These are phyloP conservation scores for Clarireedia sp. DNA, from an alignment of 2,329 filamentous ascomycete genomes.

Conservation along the genomic window DNA sequence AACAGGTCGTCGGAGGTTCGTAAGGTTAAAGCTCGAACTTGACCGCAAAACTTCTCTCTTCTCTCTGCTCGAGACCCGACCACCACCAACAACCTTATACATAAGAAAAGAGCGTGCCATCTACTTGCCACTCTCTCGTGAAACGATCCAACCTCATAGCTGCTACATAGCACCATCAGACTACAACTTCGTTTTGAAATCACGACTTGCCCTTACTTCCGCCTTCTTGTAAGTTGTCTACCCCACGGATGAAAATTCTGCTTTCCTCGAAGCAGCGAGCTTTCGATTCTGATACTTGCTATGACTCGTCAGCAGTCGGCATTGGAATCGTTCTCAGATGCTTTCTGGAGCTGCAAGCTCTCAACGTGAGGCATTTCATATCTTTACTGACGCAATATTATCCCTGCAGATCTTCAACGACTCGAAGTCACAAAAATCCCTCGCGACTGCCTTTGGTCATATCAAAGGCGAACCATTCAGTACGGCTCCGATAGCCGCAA, in stretches of 20 bases:
- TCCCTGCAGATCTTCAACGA: constrained; percentile 1
- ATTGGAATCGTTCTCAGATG: background rate
- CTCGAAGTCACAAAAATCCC: background rate
- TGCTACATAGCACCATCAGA: background rate
- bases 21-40: background rate
- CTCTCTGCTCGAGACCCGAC: background rate
- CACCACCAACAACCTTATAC: background rate
- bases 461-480: constrained; percentile 52
- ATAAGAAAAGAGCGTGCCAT: background rate
- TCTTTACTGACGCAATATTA: background rate
- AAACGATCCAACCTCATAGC: background rate
- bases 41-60: background rate
- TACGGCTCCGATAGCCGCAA: constrained; percentile 57
- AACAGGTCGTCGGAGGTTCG: background rate
- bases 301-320: background rate
- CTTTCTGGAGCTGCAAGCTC: background rate
- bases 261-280: background rate
- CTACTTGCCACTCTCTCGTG: background rate
- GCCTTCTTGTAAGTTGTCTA: background rate
- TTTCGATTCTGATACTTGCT: background rate
- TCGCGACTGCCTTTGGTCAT: constrained; percentile 53
- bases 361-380: constrained; percentile 3
- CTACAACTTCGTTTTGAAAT: no score
- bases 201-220: background rate
- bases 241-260: background rate